phyloP scores from a whole-genome alignment of 148 eudicot species.

The Camellia japonica region DNA sequence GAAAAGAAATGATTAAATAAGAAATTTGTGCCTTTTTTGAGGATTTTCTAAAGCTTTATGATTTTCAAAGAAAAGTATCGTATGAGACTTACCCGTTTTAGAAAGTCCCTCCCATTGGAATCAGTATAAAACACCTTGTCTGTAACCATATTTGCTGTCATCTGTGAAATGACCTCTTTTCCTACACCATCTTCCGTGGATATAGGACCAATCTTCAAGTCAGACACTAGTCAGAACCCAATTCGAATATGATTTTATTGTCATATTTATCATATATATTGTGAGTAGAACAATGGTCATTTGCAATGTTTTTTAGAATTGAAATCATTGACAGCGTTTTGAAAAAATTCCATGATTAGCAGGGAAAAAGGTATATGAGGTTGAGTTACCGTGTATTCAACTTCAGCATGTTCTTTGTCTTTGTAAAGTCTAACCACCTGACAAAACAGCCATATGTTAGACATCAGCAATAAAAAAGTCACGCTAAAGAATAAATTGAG shows the following conservation, averaged over 20 bases:
- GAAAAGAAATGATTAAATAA: not conserved
- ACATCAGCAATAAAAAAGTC: conserved; percentile 7
- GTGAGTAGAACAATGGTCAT: not conserved
- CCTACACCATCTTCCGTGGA: conserved; percentile 48
- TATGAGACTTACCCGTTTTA: conserved; percentile 51
- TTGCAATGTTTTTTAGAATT: conserved; percentile 9
- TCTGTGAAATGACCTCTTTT: conserved; percentile 74
- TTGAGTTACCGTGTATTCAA: conserved; percentile 70
- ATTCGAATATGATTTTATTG: not conserved
- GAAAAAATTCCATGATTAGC: not conserved
- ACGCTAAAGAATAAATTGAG: not conserved
- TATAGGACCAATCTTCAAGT: conserved; percentile 69
- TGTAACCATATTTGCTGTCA: conserved; percentile 66
- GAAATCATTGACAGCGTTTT: not conserved
- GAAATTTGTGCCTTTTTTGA: conserved; percentile 6
- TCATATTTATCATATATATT: not conserved
- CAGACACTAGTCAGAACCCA: conserved; percentile 19
- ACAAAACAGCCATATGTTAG: conserved; percentile 7
- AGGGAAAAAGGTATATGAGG: not conserved
- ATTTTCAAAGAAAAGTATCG: not conserved
- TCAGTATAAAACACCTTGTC: conserved; percentile 74
- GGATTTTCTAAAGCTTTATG: not conserved
- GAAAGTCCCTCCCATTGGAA: conserved; percentile 88
- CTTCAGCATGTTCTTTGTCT: conserved; percentile 81
- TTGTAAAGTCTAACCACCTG: conserved; percentile 74